Percentiles rank a stretch among this genome's conserved stretches.
Conservation (phyloP, 1,139 yeast species). For the Candida buenavistaensis region DNA sequence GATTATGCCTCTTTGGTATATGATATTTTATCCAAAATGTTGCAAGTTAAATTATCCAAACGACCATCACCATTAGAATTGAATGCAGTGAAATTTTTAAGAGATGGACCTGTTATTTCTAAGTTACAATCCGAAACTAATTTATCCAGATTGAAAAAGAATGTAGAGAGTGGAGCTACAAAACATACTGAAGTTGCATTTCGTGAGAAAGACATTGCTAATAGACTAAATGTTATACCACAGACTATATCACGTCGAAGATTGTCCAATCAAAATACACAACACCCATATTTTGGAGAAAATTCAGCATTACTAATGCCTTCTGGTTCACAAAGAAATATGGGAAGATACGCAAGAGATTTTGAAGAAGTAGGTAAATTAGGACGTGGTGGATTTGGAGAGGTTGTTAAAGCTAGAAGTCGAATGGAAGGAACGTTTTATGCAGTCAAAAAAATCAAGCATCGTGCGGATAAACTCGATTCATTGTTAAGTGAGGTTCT, state of each 20-base stretch:
- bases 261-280: slow-evolving; percentile 20
- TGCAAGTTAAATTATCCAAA: slow-evolving; percentile 65
- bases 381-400: slow-evolving; percentile 98
- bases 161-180: neutral
- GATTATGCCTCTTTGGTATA: slow-evolving; percentile 44
- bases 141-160: slow-evolving; percentile 5
- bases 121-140: slow-evolving; percentile 7
- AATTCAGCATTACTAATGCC: slow-evolving; percentile 3
- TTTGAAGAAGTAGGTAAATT: slow-evolving; percentile 90
- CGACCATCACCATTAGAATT: slow-evolving; percentile 83
- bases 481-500: slow-evolving; percentile 87
- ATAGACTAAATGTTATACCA: slow-evolving; percentile 1
- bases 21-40: slow-evolving; percentile 67
- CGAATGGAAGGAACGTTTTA: slow-evolving; percentile 91
- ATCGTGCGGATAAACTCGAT: slow-evolving; percentile 75
- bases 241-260: slow-evolving; percentile 15
- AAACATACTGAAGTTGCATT: neutral
- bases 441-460: slow-evolving; percentile 90
- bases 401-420: slow-evolving; percentile 92
- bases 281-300: slow-evolving; percentile 9
- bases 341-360: slow-evolving; percentile 54
- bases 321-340: slow-evolving; percentile 10
- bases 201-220: neutral
- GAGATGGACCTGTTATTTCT: slow-evolving; percentile 56
- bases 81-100: slow-evolving; percentile 75